Evolutionary conservation across 2,329 filamentous ascomycete species (phyloP), one percentile per base, ranked within the genome.

Genomic region (Dothiorella sarmentorum): DNA sequence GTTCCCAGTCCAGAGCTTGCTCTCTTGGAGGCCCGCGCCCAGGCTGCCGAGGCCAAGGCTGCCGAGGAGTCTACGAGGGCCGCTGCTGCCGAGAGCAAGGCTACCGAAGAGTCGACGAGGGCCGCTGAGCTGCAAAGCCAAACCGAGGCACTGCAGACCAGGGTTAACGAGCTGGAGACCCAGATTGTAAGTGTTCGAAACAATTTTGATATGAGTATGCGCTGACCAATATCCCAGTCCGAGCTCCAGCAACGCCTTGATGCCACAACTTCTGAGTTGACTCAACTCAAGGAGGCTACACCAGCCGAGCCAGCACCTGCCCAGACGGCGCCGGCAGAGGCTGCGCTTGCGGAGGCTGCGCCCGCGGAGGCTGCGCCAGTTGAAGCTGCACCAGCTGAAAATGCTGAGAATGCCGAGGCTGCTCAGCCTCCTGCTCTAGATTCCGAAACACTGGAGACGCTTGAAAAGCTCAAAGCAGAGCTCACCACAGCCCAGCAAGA

Each of bases 131-230:
- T 85, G 1, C 83, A 88, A 68, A 20, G n/a, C 15, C 29, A 31
- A 31, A 13, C 15, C 2, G 29, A 31, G 29, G 29, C 29, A 31
- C 15, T 31, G 29, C 10, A 31, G 29, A 78, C 83, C 26, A 84
- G 80, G 67, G 83, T 87, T 7, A 78, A 80, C 3, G 85, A 88
- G 64, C 81, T 83, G 45, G 86, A 91, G 67, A 75, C 78, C 13
- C 87, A 86, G 71, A 81, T 78, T 26, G 72, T 71, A 69, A 67
- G 73, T 67, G 51, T 56, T 52, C 4, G 4, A 4, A 13, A 24
- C 2, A 3, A 38, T 29, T 10, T n/a, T 6, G 11, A 38, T 15
- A 20, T 4, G 13, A 35, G 13, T 15, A 29, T 3, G 18, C 18
- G 29, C 53, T 57, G 69, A 64, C 70, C 43, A 2, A 31, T 4